A percentile compares a stretch with the other conserved stretches of the same genome.
Conservation (phyloP, 192 early-diverging fungal genomes). For the Coemansia aciculifera region DNA sequence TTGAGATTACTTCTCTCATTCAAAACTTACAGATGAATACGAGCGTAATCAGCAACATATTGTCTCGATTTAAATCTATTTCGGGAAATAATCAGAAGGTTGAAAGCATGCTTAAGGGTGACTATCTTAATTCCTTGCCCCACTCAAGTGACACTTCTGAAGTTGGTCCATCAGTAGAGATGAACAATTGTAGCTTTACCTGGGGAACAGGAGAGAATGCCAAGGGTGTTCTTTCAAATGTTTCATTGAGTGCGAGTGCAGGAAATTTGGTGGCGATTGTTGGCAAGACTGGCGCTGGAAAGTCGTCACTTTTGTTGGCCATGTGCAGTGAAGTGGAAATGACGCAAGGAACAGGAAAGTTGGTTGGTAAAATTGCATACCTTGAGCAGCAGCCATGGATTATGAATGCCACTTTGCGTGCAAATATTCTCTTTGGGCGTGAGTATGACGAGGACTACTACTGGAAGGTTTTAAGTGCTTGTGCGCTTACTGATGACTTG, state of each 20-base stretch:
- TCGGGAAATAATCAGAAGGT: slow-evolving; percentile 4
- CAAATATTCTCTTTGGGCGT: slow-evolving; percentile 80
- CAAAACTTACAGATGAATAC: background rate
- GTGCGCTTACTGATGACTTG: slow-evolving; percentile 67
- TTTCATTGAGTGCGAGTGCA: slow-evolving; percentile 6
- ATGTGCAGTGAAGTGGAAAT: slow-evolving; percentile 58
- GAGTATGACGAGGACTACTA: slow-evolving; percentile 59
- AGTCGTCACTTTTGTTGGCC: slow-evolving; percentile 64
- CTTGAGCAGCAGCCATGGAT: slow-evolving; percentile 34
- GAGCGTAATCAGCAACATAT: background rate
- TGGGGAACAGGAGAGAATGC: background rate
- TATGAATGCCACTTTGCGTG: slow-evolving; percentile 60
- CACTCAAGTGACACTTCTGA: background rate
- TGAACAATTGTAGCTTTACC: slow-evolving; percentile 25
- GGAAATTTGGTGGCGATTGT: slow-evolving; percentile 59
- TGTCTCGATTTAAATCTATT: background rate
- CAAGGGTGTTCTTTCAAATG: slow-evolving; percentile 9
- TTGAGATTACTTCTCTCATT: background rate
- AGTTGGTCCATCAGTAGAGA: background rate
- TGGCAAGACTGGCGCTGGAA: slow-evolving; percentile 64
- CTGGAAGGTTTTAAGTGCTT: slow-evolving; percentile 61
- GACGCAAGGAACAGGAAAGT: slow-evolving; percentile 26
- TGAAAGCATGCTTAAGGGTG: slow-evolving; percentile 17
- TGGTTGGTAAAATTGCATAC: slow-evolving; percentile 25
- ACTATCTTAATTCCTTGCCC: slow-evolving; percentile 22